Evolutionary conservation across 176 grass and related monocot species (phyloP).

Genomic region (Panicum miliaceum): DNA sequence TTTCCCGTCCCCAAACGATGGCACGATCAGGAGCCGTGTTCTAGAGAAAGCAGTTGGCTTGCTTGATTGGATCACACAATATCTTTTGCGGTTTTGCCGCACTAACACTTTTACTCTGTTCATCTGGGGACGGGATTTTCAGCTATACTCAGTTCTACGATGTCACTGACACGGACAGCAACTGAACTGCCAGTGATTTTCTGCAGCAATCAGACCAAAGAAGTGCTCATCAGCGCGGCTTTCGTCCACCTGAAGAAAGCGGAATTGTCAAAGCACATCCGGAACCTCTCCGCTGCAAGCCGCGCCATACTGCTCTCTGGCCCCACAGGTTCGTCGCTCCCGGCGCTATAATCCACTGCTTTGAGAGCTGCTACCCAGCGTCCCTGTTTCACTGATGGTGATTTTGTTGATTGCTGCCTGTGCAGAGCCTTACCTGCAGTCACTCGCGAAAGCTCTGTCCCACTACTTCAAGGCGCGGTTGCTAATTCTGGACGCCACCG

Average conservation of each 20-base stretch:
- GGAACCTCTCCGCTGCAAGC: slow-evolving; percentile 87
- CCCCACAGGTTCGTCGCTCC: slow-evolving; percentile 62
- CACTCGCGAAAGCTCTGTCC: slow-evolving; percentile 78
- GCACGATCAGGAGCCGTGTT: slow-evolving; percentile 18
- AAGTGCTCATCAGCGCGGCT: slow-evolving; percentile 82
- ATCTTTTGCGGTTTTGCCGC: background rate
- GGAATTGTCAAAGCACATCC: slow-evolving; percentile 75
- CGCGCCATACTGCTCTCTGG: slow-evolving; percentile 86
- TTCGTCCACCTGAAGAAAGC: slow-evolving; percentile 87
- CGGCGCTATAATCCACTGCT: background rate
- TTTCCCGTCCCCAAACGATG: background rate
- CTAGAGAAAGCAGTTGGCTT: background rate
- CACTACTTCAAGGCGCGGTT: slow-evolving; percentile 73
- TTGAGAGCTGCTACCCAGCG: background rate
- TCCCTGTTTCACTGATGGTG: background rate
- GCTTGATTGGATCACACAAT: background rate
- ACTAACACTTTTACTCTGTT: background rate
- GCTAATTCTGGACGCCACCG: slow-evolving; percentile 76
- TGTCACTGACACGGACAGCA: background rate
- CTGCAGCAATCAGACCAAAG: slow-evolving; percentile 78
- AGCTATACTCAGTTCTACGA: background rate
- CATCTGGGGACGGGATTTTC: slow-evolving; percentile 7
- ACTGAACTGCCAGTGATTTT: slow-evolving; percentile 12
- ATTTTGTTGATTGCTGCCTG: background rate
- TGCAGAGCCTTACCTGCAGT: slow-evolving; percentile 88